phyloP scores from a whole-genome alignment of 202 grass and related monocot species.

The Digitaria exilis region DNA sequence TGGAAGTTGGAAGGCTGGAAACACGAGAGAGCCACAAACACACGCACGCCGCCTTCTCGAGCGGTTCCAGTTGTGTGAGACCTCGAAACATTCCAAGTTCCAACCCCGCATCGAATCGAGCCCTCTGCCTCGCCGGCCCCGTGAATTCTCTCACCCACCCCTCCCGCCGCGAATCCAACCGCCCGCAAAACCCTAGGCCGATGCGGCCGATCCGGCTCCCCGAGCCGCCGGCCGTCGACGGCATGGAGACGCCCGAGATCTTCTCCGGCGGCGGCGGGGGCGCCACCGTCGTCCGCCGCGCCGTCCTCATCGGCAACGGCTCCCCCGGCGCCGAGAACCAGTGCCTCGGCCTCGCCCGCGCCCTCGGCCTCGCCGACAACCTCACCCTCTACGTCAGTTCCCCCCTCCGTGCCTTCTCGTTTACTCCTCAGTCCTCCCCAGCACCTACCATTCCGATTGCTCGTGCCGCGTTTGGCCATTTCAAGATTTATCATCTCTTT shows the following conservation, averaged over 20 bases:
- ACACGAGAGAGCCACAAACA: background rate
- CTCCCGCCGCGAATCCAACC: slow-evolving; percentile 24
- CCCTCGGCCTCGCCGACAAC: slow-evolving; percentile 77
- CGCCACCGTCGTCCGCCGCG: slow-evolving; percentile 58
- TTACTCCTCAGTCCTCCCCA: background rate
- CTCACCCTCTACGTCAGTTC: slow-evolving; percentile 71
- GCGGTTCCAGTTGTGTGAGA: background rate
- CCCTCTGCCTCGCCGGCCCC: background rate
- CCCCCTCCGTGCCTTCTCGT: background rate
- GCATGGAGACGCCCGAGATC: slow-evolving; percentile 79
- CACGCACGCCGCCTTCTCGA: background rate
- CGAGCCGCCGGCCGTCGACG: slow-evolving; percentile 61
- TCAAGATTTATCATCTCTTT: background rate
- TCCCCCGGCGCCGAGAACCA: slow-evolving; percentile 82
- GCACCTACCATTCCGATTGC: background rate
- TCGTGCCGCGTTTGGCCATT: background rate
- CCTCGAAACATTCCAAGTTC: background rate
- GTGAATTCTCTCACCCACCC: slow-evolving; percentile 2
- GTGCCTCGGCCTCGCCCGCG: slow-evolving; percentile 81
- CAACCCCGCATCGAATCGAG: background rate
- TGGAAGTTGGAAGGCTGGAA: background rate
- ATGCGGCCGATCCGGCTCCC: slow-evolving; percentile 91
- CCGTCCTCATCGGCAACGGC: slow-evolving; percentile 80
- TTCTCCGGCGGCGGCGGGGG: slow-evolving; percentile 50
- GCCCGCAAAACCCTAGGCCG: slow-evolving; percentile 31